These are phyloP conservation scores for Sporothrix pseudoabietina DNA, from an alignment of 2,329 filamentous ascomycete genomes.

Conservation along the genomic window DNA sequence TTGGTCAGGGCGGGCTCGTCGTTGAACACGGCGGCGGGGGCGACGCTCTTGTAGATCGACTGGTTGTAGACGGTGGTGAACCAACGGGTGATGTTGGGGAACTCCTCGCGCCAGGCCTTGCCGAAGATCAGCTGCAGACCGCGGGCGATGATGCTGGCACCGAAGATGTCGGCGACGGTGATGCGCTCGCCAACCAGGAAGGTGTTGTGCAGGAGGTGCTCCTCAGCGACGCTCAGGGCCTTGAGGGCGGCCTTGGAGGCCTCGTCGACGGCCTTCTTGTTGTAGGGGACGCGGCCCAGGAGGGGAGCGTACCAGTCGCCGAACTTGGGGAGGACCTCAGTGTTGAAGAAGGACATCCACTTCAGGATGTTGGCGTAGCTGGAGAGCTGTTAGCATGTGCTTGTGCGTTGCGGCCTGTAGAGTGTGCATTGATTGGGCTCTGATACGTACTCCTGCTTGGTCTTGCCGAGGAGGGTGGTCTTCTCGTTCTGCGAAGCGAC, in stretches of 20 bases:
- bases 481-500: conserved; percentile 99
- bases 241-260: conserved; percentile 68
- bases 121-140: conserved; percentile 95
- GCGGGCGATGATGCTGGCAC: conserved; percentile 74
- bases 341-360: conserved; percentile 98
- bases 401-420: neutral
- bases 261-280: conserved; percentile 96
- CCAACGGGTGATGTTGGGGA: conserved; percentile 91
- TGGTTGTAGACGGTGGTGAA: conserved; percentile 93
- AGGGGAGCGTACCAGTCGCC: conserved; percentile 85
- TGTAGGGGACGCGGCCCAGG: conserved; percentile 80
- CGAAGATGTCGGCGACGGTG: conserved; percentile 93
- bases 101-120: conserved; percentile 78
- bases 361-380: conserved; percentile 93
- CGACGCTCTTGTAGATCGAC: conserved; percentile 82
- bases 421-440: too few relatives aligned
- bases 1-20: conserved; percentile 77
- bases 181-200: conserved; percentile 97
- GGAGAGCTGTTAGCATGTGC: conserved; percentile 9
- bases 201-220: conserved; percentile 88
- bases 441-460: conserved; percentile 86
- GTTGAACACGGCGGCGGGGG: conserved; percentile 73
- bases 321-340: conserved; percentile 74
- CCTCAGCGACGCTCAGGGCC: conserved; percentile 73
- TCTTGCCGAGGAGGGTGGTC: conserved; percentile 98